Conservation (phyloP, 2,329 filamentous ascomycete species). For the Knoxdaviesia proteae region DNA sequence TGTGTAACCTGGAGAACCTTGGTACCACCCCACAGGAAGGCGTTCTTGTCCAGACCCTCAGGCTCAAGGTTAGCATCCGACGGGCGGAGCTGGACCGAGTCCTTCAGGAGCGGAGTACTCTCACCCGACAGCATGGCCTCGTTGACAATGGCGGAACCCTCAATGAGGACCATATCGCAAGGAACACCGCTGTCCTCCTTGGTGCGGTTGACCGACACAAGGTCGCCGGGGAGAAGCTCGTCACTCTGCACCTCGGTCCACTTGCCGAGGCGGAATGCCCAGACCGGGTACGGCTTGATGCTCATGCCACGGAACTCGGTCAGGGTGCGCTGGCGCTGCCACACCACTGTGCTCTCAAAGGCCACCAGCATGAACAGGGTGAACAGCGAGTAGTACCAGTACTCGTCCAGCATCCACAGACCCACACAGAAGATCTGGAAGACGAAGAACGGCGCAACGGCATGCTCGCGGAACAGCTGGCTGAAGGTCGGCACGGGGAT, state of each 20-base stretch:
- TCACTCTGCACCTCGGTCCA: conserved; percentile 85
- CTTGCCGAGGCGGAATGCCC: conserved; percentile 68
- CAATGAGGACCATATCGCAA: conserved; percentile 88
- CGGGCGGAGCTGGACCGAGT: conserved; percentile 80
- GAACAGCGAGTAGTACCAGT: conserved; percentile 99
- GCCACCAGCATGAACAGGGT: conserved; percentile 95
- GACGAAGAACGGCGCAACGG: conserved; percentile 96
- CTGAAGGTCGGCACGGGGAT: conserved; percentile 92
- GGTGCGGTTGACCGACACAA: conserved; percentile 78
- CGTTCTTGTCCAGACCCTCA: conserved; percentile 87
- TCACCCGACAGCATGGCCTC: conserved; percentile 98
- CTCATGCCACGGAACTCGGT: conserved; percentile 98
- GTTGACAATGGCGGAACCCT: conserved; percentile 93
- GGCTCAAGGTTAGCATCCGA: conserved; percentile 61
- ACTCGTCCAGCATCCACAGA: conserved; percentile 96
- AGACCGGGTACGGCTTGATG: conserved; percentile 94
- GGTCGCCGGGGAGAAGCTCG: conserved; percentile 75
- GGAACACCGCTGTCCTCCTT: conserved; percentile 95
- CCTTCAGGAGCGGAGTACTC: conserved; percentile 89
- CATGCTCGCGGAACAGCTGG: conserved; percentile 94
- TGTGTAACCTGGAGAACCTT: conserved; percentile 94
- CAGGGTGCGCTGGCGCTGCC: conserved; percentile 90
- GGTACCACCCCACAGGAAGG: conserved; percentile 90
- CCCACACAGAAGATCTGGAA: conserved; percentile 98
- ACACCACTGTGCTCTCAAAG: conserved; percentile 97